These are phyloP conservation scores for Coccinonectria pachysandricola DNA, from an alignment of 2,329 filamentous ascomycete species.

Conservation along the genomic window DNA sequence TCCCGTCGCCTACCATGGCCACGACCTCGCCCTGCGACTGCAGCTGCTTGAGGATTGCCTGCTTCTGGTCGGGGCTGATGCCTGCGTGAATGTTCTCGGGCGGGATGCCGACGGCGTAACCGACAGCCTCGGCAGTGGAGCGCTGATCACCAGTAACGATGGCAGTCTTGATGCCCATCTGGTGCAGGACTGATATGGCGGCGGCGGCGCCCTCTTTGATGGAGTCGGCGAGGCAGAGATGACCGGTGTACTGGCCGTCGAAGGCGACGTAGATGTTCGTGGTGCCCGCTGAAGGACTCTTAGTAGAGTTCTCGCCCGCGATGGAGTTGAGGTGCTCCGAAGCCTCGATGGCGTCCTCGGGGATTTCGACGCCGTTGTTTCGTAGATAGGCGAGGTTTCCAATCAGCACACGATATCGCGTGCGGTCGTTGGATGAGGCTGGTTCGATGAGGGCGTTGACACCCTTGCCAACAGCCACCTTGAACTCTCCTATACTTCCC, in stretches of 20 bases:
- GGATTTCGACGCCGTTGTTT: constrained; percentile 57
- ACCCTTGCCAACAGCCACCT: constrained; percentile 72
- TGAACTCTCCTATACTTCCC: constrained; percentile 77
- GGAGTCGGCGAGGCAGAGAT: constrained; percentile 76
- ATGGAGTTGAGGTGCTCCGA: constrained; percentile 48
- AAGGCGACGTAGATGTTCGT: constrained; percentile 91
- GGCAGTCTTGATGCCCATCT: constrained; percentile 76
- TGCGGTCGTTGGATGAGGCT: constrained; percentile 52
- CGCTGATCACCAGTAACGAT: constrained; percentile 91
- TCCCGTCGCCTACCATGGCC: constrained; percentile 96
- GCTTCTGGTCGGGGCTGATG: constrained; percentile 87
- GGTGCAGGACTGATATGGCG: constrained; percentile 69
- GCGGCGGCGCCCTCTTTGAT: constrained; percentile 82
- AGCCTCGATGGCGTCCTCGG: constrained; percentile 51
- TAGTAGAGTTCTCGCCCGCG: constrained; percentile 25
- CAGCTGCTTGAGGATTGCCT: constrained; percentile 68
- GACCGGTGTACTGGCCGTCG: constrained; percentile 68
- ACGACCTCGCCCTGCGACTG: constrained; percentile 68
- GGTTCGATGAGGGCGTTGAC: constrained; percentile 77
- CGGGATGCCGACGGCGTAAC: constrained; percentile 70
- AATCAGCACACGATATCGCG: constrained; percentile 67
- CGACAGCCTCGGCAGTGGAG: constrained; percentile 75
- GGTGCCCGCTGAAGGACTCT: constrained; percentile 50
- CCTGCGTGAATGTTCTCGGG: constrained; percentile 68
- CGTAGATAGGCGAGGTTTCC: constrained; percentile 73